phyloP scores from a whole-genome alignment of 179 eudicot genomes.

The Vitellaria paradoxa region DNA sequence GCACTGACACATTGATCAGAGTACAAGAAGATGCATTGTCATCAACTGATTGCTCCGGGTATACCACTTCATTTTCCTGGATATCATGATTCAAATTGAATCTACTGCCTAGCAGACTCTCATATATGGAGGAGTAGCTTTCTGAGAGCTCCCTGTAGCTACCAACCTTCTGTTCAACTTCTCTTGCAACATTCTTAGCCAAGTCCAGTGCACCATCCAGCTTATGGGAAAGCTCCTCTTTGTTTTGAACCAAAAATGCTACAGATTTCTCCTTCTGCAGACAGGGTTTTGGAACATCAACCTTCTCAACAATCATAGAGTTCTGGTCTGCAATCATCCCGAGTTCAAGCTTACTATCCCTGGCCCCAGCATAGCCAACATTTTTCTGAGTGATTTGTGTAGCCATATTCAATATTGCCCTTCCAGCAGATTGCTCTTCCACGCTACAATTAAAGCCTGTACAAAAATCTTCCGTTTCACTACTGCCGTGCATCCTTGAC shows the following conservation, averaged over 20 bases:
- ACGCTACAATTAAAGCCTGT: neutral
- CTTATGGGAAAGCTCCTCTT: slow-evolving; percentile 1
- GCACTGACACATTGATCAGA: slow-evolving; percentile 19
- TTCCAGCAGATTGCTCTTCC: slow-evolving; percentile 13
- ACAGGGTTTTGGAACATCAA: neutral
- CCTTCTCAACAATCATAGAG: neutral
- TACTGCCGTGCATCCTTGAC: slow-evolving; percentile 2
- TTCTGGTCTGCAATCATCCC: neutral
- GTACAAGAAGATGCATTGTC: slow-evolving; percentile 4
- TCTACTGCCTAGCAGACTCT: slow-evolving; percentile 14
- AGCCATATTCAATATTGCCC: slow-evolving; percentile 14
- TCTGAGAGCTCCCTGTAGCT: neutral
- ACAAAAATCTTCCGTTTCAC: neutral
- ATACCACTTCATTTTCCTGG: slow-evolving; percentile 25
- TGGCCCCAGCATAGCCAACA: slow-evolving; percentile 7
- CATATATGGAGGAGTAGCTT: neutral
- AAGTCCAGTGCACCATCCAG: neutral
- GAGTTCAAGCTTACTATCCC: slow-evolving; percentile 3
- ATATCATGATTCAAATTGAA: slow-evolving; percentile 52
- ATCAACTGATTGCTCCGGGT: slow-evolving; percentile 7
- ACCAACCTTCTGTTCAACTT: neutral
- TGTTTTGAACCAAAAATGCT: neutral
- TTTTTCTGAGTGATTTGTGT: slow-evolving; percentile 14
- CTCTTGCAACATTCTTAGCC: neutral
- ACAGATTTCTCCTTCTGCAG: neutral